Conservation (phyloP, 805 yeast species). For the Candida vartiovaarae region DNA sequence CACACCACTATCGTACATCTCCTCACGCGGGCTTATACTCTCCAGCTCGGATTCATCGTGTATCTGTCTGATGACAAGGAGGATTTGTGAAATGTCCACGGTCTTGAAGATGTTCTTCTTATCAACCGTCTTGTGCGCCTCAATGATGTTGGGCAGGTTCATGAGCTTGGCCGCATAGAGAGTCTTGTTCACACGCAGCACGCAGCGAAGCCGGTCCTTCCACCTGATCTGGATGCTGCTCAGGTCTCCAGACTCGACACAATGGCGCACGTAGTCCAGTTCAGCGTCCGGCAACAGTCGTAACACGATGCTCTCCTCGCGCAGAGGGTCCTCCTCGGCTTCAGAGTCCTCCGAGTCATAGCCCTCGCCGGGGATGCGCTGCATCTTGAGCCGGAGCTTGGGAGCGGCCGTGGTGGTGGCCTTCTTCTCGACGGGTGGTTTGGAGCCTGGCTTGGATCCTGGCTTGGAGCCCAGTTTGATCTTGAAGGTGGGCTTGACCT, state of each 20-base stretch:
- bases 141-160: conserved; percentile 85
- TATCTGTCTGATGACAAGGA: conserved; percentile 59
- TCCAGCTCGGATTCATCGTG: conserved; percentile 41
- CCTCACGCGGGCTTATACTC: conserved; percentile 28
- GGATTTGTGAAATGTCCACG: conserved; percentile 78
- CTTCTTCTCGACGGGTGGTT: conserved; percentile 1
- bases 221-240: conserved; percentile 70
- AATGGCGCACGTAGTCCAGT: conserved; percentile 64
- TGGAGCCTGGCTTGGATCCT: conserved; percentile 1
- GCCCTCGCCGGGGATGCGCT: conserved; percentile 85
- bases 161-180: conserved; percentile 77
- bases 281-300: conserved; percentile 66
- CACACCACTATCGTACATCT: conserved; percentile 56
- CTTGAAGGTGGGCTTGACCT: conserved; percentile 7
- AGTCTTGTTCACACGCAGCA: conserved; percentile 61
- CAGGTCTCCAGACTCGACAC: conserved; percentile 73
- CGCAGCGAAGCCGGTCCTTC: conserved; percentile 75
- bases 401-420: conserved; percentile 25
- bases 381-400: conserved; percentile 28
- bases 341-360: conserved; percentile 97
- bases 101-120: conserved; percentile 83
- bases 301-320: conserved; percentile 79
- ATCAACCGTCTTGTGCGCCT: conserved; percentile 83
- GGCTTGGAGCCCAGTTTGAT: conserved; percentile 8
- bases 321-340: conserved; percentile 85